phyloP scores from a whole-genome alignment of 371 early-diverging fungal species.

The Blakeslea trispora region DNA sequence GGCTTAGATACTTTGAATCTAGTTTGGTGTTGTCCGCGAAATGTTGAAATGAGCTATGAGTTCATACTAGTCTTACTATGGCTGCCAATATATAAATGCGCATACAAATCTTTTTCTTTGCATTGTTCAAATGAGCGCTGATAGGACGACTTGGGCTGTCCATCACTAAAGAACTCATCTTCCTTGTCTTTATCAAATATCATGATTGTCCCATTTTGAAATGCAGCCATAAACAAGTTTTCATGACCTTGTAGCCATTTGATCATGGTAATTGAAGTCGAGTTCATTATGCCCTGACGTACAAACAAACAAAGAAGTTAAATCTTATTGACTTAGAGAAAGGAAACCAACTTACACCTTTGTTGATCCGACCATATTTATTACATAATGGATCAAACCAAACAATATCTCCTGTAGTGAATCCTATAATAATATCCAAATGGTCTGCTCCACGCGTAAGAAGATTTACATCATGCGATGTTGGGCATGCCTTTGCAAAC shows the following conservation, averaged over 20 bases:
- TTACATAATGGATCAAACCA: conserved; percentile 82
- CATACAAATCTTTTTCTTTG: no score
- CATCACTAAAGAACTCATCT: conserved; percentile 49
- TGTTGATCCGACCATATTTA: conserved; percentile 67
- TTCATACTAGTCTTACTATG: conserved; percentile 7
- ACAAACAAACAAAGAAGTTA: no score
- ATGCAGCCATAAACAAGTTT: conserved; percentile 81
- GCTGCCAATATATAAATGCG: neutral
- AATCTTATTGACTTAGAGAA: no score
- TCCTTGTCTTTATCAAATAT: conserved; percentile 90
- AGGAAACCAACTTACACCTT: conserved; percentile 47
- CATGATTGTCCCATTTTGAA: conserved; percentile 77
- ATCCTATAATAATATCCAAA: conserved; percentile 81
- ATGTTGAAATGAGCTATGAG: no score
- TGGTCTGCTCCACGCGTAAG: conserved; percentile 73
- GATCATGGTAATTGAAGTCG: conserved; percentile 74
- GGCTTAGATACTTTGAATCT: conserved; percentile 64
- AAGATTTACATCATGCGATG: conserved; percentile 88
- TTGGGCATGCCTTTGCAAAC: conserved; percentile 79
- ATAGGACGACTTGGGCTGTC: no score
- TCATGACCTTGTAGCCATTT: conserved; percentile 93
- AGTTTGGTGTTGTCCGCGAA: neutral
- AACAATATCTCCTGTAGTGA: conserved; percentile 84
- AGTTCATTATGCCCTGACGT: conserved; percentile 69
- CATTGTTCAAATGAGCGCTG: no score